Base-by-base conservation (phyloP, 352 stramenopile species). In the Phytophthora meadii region DNA sequence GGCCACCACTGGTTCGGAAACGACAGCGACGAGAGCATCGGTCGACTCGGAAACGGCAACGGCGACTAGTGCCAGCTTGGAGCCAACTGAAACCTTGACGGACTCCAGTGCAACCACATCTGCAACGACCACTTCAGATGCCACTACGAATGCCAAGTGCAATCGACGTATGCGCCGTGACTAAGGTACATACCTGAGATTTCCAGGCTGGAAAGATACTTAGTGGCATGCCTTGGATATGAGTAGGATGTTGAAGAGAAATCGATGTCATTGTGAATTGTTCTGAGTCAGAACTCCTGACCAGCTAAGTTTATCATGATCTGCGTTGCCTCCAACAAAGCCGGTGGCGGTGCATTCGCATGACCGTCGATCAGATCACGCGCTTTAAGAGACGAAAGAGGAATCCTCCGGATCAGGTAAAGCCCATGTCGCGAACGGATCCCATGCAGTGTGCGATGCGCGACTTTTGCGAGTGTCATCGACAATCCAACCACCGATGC, bases 161-260 rank as follows among this genome's bases (percentile, higher is more conserved):
- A 70, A 12, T 30, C 54, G 61, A 11, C 53, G 48, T 3, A 44
- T 70, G 40, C 54, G 61, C 10, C 62, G 55, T 22, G 15, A 70
- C 27, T 70, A 61, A 54, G 30, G 10, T n/a, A 47, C 30, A 25
- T 5, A 2, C 11, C 42, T 28, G 3, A 15, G 49, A 61, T 10
- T 9, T 22, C 22, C 22, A 22, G 22, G 22, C 22, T 22, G 22
- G 22, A 22, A 22, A 22, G 22, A 32, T 34, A 22, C 19, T 34
- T 50, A 12, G 25, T 50, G 47, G 4, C n/a, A 34, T 55, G 7
- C 32, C 27, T 8, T 36, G 30, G 25, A 3, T 27, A 32, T 57
- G 27, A 2, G 52, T 58, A 63, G 8, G 36, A 47, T 48, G 41
- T 42, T 46, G 12, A 49, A 32, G 22, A 32, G 22, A 34, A 49